Base-by-base conservation (phyloP, 176 grass and related monocot species). In the Alloteropsis semialata region DNA sequence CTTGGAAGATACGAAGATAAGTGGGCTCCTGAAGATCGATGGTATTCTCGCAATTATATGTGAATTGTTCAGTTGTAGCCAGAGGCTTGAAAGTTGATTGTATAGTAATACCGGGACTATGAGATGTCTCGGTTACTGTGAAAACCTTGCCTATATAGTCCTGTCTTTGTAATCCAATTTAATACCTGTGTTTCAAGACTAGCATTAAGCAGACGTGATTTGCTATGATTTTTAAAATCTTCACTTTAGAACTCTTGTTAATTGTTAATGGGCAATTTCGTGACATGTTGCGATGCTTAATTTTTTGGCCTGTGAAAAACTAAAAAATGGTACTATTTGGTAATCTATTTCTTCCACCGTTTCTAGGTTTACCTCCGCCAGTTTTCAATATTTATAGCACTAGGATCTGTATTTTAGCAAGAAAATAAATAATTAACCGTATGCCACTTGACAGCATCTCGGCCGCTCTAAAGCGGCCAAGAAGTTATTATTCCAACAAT, bases 1-100 rank as follows among this genome's bases (percentile, higher is more conserved):
- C 65, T 94, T 86, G 97, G 88, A 82, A 88, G 86, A 61, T 94
- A 89, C 19, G 91, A 93, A 51, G 81, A 89, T 53, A 96, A 84
- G 38, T 99, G 93, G 91, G 82, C 74, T 86, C 80, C 68, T 29
- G 97, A 91, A 67, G 87, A 94, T 69, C 84, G 87, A 54, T 87
- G 91, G 87, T 44, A 69, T 68, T 88, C 87, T 43, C 44, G 74
- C 7, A 77, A 93, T 66, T 92, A 85, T 71, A 90, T 94, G 89
- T 94, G 81, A 91, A 27, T 60, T 39, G 27, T 74, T 81, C 39
- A 45, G 48, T 9, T 42, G 21, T 42, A 44, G 32, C 44, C 36
- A 19, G 53, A 83, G 10, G 59, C 50, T 44, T 66, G 8, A 60
- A 34, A 22, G 27, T 65, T 78, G 5, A 19, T 13, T 82, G 65